A percentile compares a stretch with the other conserved stretches of the same genome.
These are phyloP conservation scores for Globisporangium splendens DNA, from an alignment of 352 stramenopile species.

Conservation along the genomic window DNA sequence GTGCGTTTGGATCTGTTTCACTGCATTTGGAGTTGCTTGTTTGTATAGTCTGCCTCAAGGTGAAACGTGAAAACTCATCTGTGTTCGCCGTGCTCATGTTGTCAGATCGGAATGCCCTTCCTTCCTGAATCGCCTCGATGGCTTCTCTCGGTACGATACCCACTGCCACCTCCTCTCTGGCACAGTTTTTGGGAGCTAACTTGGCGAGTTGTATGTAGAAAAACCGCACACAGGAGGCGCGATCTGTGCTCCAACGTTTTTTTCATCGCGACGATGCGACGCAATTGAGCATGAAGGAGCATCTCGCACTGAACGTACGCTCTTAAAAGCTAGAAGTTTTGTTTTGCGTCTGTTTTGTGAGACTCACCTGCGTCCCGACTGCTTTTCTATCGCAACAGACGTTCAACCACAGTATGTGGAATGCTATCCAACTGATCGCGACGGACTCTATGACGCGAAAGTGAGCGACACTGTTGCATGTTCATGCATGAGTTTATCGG, in stretches of 20 bases:
- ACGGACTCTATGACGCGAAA: slow-evolving; percentile 33
- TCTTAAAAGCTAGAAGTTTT: not conserved
- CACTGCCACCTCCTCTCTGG: not conserved
- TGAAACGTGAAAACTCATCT: not conserved
- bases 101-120: slow-evolving; percentile 59
- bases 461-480: slow-evolving; percentile 10
- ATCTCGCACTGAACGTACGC: slow-evolving; percentile 16
- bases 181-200: not conserved
- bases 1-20: slow-evolving; percentile 19
- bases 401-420: slow-evolving; percentile 32
- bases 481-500: not conserved
- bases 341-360: not conserved
- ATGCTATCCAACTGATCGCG: slow-evolving; percentile 31
- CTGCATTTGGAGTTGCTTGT: not conserved
- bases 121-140: slow-evolving; percentile 66
- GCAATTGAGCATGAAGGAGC: slow-evolving; percentile 17
- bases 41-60: not conserved
- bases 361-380: not conserved
- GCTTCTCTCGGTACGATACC: slow-evolving; percentile 43
- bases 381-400: slow-evolving; percentile 14
- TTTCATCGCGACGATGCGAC: slow-evolving; percentile 16
- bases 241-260: slow-evolving; percentile 22
- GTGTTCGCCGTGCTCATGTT: not conserved
- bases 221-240: slow-evolving; percentile 43
- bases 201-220: slow-evolving; percentile 24